Conservation (phyloP, 495 filamentous ascomycete species). For the Recurvomyces mirabilis region DNA sequence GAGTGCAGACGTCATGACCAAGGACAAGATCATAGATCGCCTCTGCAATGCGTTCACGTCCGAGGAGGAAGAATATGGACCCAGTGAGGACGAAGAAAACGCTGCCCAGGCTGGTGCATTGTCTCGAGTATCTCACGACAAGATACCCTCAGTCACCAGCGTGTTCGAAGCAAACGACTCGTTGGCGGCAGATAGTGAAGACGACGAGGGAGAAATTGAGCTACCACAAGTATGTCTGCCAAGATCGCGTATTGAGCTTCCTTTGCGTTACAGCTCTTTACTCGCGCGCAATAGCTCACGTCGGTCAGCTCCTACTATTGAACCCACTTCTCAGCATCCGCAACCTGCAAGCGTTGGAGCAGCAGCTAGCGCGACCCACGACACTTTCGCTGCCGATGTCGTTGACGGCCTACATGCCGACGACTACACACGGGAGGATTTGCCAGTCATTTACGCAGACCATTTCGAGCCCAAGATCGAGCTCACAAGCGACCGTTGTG, state of each 20-base stretch:
- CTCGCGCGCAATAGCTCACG: not conserved
- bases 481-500: not conserved
- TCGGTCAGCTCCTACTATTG: not conserved
- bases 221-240: constrained; percentile 1
- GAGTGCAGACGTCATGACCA: constrained; percentile 54
- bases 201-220: constrained; percentile 3
- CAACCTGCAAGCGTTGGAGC: not conserved
- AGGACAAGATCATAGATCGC: constrained; percentile 44
- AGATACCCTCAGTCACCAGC: too few relatives aligned
- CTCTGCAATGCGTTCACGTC: constrained; percentile 4
- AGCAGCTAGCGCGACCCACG: too few relatives aligned
- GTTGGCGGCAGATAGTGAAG: not conserved
- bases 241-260: not conserved
- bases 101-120: too few relatives aligned
- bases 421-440: not conserved
- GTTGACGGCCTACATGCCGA: not conserved
- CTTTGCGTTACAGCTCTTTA: constrained; percentile 3
- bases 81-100: constrained; percentile 7
- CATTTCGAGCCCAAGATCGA: constrained; percentile 5
- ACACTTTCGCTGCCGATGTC: too few relatives aligned
- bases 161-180: not conserved
- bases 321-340: constrained; percentile 1
- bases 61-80: constrained; percentile 5
- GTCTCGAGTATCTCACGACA: too few relatives aligned
- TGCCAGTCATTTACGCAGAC: not conserved